These are phyloP conservation scores for Obelidium mucronatum DNA, from an alignment of 192 early-diverging fungal species.

Conservation along the genomic window DNA sequence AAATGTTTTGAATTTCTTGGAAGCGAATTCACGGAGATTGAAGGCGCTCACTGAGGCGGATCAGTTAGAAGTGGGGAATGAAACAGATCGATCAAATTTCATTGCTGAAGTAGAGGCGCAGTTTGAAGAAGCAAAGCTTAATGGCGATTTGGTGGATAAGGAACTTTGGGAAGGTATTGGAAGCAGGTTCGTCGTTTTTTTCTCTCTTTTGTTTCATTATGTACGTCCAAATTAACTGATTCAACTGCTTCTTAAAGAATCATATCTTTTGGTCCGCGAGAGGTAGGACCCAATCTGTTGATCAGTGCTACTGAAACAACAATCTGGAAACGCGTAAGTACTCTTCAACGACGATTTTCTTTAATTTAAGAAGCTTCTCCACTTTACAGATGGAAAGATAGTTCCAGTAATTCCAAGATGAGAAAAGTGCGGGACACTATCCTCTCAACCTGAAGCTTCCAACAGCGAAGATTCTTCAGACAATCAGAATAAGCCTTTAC, in stretches of 20 bases:
- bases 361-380: no score
- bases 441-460: no score
- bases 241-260: no score
- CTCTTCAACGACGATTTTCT: no score
- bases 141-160: constrained; percentile 55
- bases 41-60: constrained; percentile 61
- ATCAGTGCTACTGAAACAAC: constrained; percentile 58
- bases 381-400: constrained; percentile 24
- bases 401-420: neutral
- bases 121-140: constrained; percentile 58
- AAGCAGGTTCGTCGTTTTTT: constrained; percentile 49
- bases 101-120: constrained; percentile 42
- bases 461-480: no score
- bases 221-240: no score
- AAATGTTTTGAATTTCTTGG: constrained; percentile 65
- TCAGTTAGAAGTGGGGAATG: constrained; percentile 34
- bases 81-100: constrained; percentile 46
- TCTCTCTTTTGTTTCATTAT: neutral
- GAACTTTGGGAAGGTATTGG: constrained; percentile 52
- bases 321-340: no score
- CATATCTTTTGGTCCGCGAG: constrained; percentile 83
- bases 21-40: constrained; percentile 58
- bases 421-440: no score
- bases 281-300: constrained; percentile 80
- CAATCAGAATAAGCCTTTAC: no score